Base-by-base conservation (phyloP, 208 protist genomes). In the Angomonas desouzai region DNA sequence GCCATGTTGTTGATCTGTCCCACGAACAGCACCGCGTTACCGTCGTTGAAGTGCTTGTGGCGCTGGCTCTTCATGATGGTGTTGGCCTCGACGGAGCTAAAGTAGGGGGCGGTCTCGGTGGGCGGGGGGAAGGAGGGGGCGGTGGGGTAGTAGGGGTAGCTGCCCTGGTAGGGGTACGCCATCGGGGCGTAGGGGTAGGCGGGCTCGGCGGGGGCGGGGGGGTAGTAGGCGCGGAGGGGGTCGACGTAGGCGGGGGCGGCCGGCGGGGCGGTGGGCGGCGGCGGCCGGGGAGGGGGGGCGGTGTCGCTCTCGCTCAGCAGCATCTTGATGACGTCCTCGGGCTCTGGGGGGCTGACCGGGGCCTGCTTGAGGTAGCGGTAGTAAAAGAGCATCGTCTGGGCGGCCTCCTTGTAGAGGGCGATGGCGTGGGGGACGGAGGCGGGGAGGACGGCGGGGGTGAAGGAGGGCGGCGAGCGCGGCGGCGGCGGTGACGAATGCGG, bases 1-100 rank as follows among this genome's bases (percentile, higher is more conserved):
- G 65, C 76, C 45, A 74, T 53, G 60, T 74, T 78, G 47, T 59
- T 76, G 22, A 81, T 60, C 64, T 81, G 75, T 22, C 75, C 75
- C 11, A 81, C 70, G 62, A 81, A 81, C n/a, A 81, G 59, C 30
- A 75, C 70, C 13, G 64, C 70, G 51, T 76, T 66, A 43, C 71
- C 71, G 18, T 70, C 64, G 28, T 67, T 71, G 40, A 66, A 67
- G 49, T 64, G 70, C 48, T 32, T 63, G 40, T 62, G 63, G 3
- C 53, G 36, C 3, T 43, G 62, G 34, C 64, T 45, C 36, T 40
- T 40, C 36, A 40, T 6, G 13, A 40, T 6, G 36, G 36, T 13
- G 36, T 40, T 40, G 36, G 36, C 36, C 36, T 40, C 36, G 36
- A 13, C 36, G 36, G 36, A 6, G 36, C 9, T 18, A 18, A 40